phyloP scores from a whole-genome alignment of 2,329 filamentous ascomycete genomes.

The Thyridium curvatum region DNA sequence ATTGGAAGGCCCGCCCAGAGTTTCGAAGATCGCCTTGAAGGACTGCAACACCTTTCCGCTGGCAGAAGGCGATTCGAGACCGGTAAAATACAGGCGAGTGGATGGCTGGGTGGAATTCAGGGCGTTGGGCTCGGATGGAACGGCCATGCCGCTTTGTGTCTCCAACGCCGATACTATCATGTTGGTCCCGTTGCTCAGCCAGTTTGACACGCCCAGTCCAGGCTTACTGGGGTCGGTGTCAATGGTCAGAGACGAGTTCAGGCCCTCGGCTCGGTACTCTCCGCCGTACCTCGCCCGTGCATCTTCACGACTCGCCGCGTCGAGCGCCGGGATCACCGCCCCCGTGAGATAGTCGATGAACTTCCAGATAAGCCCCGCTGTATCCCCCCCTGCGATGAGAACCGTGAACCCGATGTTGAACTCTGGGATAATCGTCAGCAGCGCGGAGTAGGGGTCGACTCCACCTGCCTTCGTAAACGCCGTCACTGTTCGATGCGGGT shows the following conservation, averaged over 20 bases:
- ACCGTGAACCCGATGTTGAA: constrained; percentile 26
- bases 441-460: constrained; percentile 24
- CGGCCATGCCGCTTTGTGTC: constrained; percentile 16
- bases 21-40: constrained; percentile 25
- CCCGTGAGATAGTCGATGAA: too few species aligned
- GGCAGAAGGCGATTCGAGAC: constrained; percentile 13
- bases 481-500: constrained; percentile 4
- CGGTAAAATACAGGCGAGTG: constrained; percentile 22
- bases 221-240: constrained; percentile 17
- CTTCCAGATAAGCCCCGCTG: too few species aligned
- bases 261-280: constrained; percentile 11
- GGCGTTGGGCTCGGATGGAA: too few species aligned
- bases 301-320: constrained; percentile 18
- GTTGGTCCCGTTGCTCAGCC: constrained; percentile 24
- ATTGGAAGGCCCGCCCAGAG: too few species aligned
- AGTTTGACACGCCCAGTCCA: constrained; percentile 18
- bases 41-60: constrained; percentile 18
- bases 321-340: constrained; percentile 18
- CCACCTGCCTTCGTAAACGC: constrained; percentile 18
- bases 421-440: constrained; percentile 24
- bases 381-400: constrained; percentile 21
- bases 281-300: constrained; percentile 19
- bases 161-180: constrained; percentile 15
- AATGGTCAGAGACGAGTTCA: constrained; percentile 23
- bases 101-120: constrained; percentile 17